Evolutionary conservation across 2,329 filamentous ascomycete species (phyloP).

Genomic region (Phialocephala sp.): DNA sequence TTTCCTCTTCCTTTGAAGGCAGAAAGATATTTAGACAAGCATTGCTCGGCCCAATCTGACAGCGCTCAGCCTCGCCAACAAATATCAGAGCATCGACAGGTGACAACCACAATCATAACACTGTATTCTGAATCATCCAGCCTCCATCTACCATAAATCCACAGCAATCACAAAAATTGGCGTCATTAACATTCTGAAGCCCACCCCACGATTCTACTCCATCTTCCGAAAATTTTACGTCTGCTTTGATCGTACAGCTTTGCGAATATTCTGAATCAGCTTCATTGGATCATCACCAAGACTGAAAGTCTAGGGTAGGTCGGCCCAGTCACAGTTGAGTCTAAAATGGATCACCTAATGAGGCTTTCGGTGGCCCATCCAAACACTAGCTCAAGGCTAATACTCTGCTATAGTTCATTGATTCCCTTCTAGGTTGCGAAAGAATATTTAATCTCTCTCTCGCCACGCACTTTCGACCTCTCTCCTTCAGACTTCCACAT

Average conservation of each 20-base stretch:
- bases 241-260: neutral
- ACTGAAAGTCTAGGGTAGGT: neutral
- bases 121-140: neutral
- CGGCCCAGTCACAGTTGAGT: neutral
- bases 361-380: neutral
- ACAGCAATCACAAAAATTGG: neutral
- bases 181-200: neutral
- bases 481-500: neutral
- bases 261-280: neutral
- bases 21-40: neutral
- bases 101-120: slow-evolving; percentile 1
- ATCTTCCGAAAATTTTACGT: neutral
- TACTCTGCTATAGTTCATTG: neutral
- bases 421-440: neutral
- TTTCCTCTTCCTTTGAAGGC: neutral
- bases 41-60: slow-evolving; percentile 1
- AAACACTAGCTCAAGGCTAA: neutral
- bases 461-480: neutral
- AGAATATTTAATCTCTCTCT: neutral
- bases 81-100: slow-evolving; percentile 1
- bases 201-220: neutral
- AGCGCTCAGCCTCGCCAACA: slow-evolving; percentile 3
- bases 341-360: neutral
- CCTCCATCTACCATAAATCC: neutral
- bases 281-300: slow-evolving; percentile 5